Percentiles rank a stretch among this genome's conserved stretches.
phyloP scores from a whole-genome alignment of 306 rosid species.

The Rosa chinensis region DNA sequence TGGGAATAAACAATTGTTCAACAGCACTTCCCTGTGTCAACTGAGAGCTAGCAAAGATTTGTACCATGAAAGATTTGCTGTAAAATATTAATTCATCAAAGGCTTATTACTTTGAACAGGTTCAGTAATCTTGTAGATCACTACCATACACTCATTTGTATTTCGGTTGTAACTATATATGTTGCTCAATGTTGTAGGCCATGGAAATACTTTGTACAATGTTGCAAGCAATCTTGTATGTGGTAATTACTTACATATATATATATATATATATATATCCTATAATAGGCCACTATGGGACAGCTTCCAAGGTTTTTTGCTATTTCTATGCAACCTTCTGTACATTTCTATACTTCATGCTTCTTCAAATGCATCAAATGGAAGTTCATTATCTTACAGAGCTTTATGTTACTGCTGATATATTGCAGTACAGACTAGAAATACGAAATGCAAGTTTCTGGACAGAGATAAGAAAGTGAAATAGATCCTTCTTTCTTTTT shows the following conservation, averaged over 20 bases:
- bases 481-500: no score
- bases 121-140: no score
- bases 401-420: no score
- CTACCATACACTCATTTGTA: neutral
- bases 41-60: no score
- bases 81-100: neutral
- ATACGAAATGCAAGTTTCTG: no score
- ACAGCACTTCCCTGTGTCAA: constrained; percentile 41
- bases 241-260: constrained; percentile 47
- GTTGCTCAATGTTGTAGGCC: constrained; percentile 40
- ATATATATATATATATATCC: constrained; percentile 30
- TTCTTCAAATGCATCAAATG: no score
- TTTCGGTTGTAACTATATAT: neutral
- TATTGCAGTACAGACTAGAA: no score
- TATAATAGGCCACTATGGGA: constrained; percentile 64
- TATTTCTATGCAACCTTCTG: constrained; percentile 76
- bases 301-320: constrained; percentile 52
- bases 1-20: constrained; percentile 65
- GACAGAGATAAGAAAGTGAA: no score
- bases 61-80: no score
- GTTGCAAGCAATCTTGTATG: constrained; percentile 63
- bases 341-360: constrained; percentile 57
- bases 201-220: constrained; percentile 72
- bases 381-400: no score
- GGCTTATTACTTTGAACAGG: no score